Base-by-base conservation (phyloP, 768 basidiomycete species). In the Russula brevipes region DNA sequence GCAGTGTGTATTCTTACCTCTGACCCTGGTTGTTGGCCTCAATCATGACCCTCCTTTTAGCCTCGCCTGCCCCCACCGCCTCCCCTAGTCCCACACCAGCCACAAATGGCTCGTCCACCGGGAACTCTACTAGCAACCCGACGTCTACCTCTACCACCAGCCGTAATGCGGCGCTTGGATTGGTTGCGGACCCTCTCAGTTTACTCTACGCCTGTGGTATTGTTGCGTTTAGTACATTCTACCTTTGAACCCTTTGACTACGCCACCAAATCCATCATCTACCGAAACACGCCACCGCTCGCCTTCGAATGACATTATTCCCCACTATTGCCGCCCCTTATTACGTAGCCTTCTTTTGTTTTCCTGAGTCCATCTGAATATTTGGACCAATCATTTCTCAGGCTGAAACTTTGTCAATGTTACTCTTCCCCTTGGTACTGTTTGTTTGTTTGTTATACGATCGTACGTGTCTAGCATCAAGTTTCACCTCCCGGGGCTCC, bases 1-100 rank as follows among this genome's bases (percentile, higher is more conserved):
- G 77, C 52, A 77, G 77, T 78, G 65, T 59, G 77, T 72, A 33
- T 64, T 10, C 33, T 36, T 44, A 1, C n/a, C n/a, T 44, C 33
- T 31, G n/a, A 17, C 12, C 14, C 17, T 5, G 49, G n/a, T 52
- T 31, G 19, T 36, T 16, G n/a, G 5, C n/a, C 31, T 47, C 39
- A 17, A 46, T 53, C 33, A 11, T 39, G n/a, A 46, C 52, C 6
- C 50, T n/a, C 36, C 35, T 59, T 14, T 24, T 60, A 54, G 57
- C 67, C 39, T 19, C 66, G 12, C 47, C 64, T 35, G 65, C 68
- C 14, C 54, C 62, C 6, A 38, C 62, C 30, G 47, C 45, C 14
- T 19, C 44, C 17, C 17, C 55, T 16, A 42, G 16, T 50, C 46
- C 66, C 4, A 31, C 60, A 5, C 19, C 10, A 41, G 4, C 64